Conservation (phyloP, 768 basidiomycete species). For the Exsudoporus frostii region DNA sequence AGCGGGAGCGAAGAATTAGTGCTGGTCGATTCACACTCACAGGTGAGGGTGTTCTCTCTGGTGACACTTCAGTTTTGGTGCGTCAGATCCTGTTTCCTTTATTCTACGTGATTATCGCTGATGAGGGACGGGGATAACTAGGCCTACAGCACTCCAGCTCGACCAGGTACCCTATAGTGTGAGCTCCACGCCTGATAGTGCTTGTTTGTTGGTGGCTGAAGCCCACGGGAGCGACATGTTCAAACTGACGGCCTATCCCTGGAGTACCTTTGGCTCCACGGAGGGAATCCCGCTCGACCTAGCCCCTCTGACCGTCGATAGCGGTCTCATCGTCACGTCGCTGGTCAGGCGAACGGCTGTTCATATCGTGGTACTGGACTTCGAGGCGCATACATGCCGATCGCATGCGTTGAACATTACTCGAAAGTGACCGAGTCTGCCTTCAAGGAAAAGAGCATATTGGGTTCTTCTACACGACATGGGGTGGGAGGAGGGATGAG, state of each 20-base stretch:
- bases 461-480: constrained; percentile 11
- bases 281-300: constrained; percentile 41
- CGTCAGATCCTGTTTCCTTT: not conserved
- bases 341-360: constrained; percentile 40
- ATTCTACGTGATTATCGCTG: not conserved
- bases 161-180: constrained; percentile 27
- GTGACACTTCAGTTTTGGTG: constrained; percentile 54
- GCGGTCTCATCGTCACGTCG: constrained; percentile 40
- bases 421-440: constrained; percentile 51
- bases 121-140: constrained; percentile 12
- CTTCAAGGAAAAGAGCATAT: constrained; percentile 44
- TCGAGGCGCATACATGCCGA: constrained; percentile 26
- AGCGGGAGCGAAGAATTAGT: constrained; percentile 51
- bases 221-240: constrained; percentile 5
- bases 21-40: constrained; percentile 42
- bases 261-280: constrained; percentile 53
- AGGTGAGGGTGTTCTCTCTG: constrained; percentile 52
- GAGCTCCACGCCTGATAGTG: constrained; percentile 52
- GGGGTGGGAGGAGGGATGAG: not conserved
- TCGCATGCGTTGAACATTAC: constrained; percentile 53
- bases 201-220: constrained; percentile 44
- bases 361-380: constrained; percentile 43
- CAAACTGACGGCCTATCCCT: constrained; percentile 49
- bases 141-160: constrained; percentile 45
- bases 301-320: constrained; percentile 21